Conservation (phyloP, 129 eudicot genomes). For the Flaveria bidentis region DNA sequence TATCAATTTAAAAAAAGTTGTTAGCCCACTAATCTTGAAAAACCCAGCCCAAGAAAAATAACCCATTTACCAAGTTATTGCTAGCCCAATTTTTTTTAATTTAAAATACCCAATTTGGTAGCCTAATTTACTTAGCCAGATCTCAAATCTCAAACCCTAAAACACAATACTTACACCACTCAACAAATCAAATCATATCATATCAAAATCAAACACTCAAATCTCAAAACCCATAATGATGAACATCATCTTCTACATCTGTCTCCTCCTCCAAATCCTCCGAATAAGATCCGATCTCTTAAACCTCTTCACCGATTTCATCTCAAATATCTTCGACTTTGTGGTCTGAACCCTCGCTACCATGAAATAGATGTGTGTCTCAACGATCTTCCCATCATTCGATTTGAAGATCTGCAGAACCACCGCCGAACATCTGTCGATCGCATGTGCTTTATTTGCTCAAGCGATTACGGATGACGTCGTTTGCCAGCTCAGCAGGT, state of each 20-base stretch:
- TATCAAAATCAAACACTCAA: background rate
- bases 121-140: no score
- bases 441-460: constrained; percentile 26
- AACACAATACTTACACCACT: no score
- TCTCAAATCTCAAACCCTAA: no score
- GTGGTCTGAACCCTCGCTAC: background rate
- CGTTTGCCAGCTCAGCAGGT: constrained; percentile 30
- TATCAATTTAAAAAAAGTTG: no score
- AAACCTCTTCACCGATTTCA: background rate
- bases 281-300: constrained; percentile 23
- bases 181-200: background rate
- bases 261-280: constrained; percentile 7
- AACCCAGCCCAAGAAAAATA: no score
- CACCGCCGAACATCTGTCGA: constrained; percentile 19
- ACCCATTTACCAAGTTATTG: no score
- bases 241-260: constrained; percentile 23
- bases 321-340: background rate
- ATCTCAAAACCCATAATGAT: background rate
- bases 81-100: no score
- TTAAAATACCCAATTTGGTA: no score
- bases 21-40: no score
- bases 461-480: constrained; percentile 22
- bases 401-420: constrained; percentile 15
- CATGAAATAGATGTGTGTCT: constrained; percentile 12
- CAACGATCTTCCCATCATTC: constrained; percentile 24